Conservation (phyloP, 2,329 filamentous ascomycete species). For the Scedosporium dehoogii region DNA sequence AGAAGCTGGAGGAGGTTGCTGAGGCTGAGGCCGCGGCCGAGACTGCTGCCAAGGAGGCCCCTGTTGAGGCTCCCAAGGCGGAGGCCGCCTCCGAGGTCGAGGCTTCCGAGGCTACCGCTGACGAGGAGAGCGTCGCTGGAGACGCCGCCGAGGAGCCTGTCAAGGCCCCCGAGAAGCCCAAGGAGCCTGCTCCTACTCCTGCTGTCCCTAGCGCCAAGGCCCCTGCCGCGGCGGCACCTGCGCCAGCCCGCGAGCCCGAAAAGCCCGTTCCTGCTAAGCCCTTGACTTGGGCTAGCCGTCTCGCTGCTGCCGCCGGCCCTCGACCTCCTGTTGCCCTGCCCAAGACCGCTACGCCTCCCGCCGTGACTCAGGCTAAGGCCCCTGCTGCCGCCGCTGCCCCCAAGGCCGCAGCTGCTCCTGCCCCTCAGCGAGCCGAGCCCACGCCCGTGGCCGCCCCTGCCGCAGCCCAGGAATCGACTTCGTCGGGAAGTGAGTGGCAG, state of each 20-base stretch:
- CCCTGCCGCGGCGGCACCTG: constrained; percentile 34
- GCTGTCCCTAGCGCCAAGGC: constrained; percentile 26
- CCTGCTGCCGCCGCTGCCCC: constrained; percentile 34
- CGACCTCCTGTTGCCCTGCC: constrained; percentile 31
- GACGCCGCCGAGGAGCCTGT: constrained; percentile 45
- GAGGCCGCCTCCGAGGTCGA: constrained; percentile 25
- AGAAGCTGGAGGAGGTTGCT: constrained; percentile 62
- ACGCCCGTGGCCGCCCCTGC: constrained; percentile 17
- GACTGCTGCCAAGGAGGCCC: constrained; percentile 19
- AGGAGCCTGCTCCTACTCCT: constrained; percentile 49
- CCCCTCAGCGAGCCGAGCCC: constrained; percentile 20
- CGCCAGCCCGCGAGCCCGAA: constrained; percentile 38
- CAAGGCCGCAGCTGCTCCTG: constrained; percentile 23
- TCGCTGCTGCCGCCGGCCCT: constrained; percentile 47
- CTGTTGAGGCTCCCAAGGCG: constrained; percentile 21
- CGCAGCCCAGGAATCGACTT: constrained; percentile 27
- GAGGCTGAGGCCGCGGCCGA: constrained; percentile 23
- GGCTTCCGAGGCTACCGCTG: constrained; percentile 23
- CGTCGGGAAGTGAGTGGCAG: constrained; percentile 65
- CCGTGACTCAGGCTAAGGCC: constrained; percentile 28
- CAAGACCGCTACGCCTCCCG: constrained; percentile 44
- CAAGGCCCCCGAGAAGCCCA: constrained; percentile 56
- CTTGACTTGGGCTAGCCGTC: constrained; percentile 66
- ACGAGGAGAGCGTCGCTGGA: constrained; percentile 39
- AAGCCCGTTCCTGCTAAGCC: constrained; percentile 47